Base-by-base conservation (phyloP, 208 protist species). In the Leishmania turanica region DNA sequence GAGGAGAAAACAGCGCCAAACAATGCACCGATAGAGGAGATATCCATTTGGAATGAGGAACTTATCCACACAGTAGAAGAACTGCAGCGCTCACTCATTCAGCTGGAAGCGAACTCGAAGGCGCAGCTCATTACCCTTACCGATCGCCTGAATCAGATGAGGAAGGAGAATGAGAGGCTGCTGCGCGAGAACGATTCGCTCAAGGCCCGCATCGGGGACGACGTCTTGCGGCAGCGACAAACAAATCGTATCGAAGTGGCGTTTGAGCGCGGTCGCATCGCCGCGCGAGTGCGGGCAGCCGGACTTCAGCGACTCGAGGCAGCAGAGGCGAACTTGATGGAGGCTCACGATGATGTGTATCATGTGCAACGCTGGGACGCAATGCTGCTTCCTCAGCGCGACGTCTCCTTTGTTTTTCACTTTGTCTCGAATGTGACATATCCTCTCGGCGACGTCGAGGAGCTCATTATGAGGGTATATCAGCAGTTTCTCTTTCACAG, bases 351-450 rank as follows among this genome's bases (percentile, higher is more conserved):
- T 75, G 95, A 97, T 79, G 31, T 93, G 3, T 96, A 95, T 74
- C 89, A 92, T 79, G 84, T 91, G 5, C 92, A 92, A 70, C 88
- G 95, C 47, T 95, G 90, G 77, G 95, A 97, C 42, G 90, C 92
- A 1, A 54, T 82, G 37, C 86, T 86, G 54, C 75, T 92, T 17
- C 95, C 95, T 21, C 84, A 92, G 69, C 92, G 92, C 37, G 89
- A 95, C 69, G 93, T 96, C 19, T 93, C 86, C 21, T 94, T 97
- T 81, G 95, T 97, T 7, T 90, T 96, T 47, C 91, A 96, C 80
- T 88, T 88, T 79, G 90, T 97, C 42, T 87, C 89, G 0, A 85
- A 86, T 71, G 80, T 93, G 0, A 75, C 60, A 11, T 90, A 82
- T 42, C 84, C 89, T 11, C 84, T 88, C 15, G 34, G 66, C 24